Conservation (phyloP, 371 early-diverging fungal species). For the Gilbertella persicaria region DNA sequence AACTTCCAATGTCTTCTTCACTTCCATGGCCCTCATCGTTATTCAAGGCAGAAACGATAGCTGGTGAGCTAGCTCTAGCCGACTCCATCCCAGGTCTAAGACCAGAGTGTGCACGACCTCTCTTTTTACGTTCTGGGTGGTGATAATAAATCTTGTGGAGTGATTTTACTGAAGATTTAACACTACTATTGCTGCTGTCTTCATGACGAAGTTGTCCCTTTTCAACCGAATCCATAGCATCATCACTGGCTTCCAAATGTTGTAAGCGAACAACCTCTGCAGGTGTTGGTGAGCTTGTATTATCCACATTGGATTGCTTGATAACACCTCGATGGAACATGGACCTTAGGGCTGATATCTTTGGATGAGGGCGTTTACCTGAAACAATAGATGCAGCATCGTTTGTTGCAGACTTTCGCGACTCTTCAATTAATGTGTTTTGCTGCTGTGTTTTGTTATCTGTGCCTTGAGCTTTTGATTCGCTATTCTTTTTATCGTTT, state of each 20-base stretch:
- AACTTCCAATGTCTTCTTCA: background rate
- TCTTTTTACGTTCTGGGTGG: conserved; percentile 17
- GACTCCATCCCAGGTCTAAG: background rate
- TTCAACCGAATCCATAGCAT: conserved; percentile 6
- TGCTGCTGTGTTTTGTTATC: background rate
- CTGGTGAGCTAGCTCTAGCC: conserved; percentile 4
- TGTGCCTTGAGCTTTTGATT: background rate
- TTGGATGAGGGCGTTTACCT: conserved; percentile 1
- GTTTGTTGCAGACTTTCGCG: conserved; percentile 7
- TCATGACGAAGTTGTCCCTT: background rate
- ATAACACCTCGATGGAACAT: conserved; percentile 12
- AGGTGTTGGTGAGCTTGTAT: background rate
- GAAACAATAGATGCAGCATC: conserved; percentile 18
- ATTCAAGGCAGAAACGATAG: background rate
- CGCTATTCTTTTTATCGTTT: conserved; percentile 2
- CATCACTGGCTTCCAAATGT: background rate
- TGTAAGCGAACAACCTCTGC: conserved; percentile 2
- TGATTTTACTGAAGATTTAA: background rate
- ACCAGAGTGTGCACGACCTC: background rate
- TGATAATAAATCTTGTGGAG: conserved; percentile 22
- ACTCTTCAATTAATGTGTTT: background rate
- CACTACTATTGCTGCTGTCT: background rate
- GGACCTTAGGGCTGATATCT: background rate
- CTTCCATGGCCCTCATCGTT: background rate
- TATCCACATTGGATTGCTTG: background rate